Percentiles rank a stretch among this genome's conserved stretches.
These are phyloP conservation scores for Gardenia jasminoides DNA, from an alignment of 257 asterid genomes.

Conservation along the genomic window DNA sequence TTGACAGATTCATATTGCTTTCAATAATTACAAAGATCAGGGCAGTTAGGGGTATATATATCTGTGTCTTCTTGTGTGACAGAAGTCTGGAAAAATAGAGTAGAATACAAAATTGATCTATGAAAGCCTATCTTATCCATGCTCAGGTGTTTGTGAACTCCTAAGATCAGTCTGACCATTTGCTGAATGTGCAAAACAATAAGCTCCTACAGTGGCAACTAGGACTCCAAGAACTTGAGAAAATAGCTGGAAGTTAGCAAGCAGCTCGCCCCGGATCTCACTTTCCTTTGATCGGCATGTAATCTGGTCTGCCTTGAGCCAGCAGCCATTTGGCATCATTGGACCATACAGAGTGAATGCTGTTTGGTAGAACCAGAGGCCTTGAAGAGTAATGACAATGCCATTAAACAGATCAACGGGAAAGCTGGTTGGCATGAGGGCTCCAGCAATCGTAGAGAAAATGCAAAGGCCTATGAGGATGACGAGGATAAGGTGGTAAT, in stretches of 20 bases:
- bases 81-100: slow-evolving; percentile 9
- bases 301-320: slow-evolving; percentile 48
- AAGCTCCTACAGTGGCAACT: slow-evolving; percentile 49
- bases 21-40: neutral
- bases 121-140: slow-evolving; percentile 30
- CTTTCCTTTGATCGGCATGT: slow-evolving; percentile 53
- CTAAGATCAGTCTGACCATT: slow-evolving; percentile 21
- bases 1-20: neutral
- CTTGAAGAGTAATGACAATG: slow-evolving; percentile 78
- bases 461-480: slow-evolving; percentile 82
- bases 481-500: slow-evolving; percentile 87
- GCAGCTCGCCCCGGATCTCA: slow-evolving; percentile 64
- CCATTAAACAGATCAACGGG: slow-evolving; percentile 71
- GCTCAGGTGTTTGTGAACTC: slow-evolving; percentile 25
- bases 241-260: slow-evolving; percentile 80
- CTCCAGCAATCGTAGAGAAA: slow-evolving; percentile 59
- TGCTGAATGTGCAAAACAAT: slow-evolving; percentile 44
- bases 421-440: slow-evolving; percentile 77
- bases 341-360: slow-evolving; percentile 94
- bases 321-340: slow-evolving; percentile 89
- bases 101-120: slow-evolving; percentile 15
- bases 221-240: slow-evolving; percentile 55
- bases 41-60: neutral
- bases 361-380: slow-evolving; percentile 98
- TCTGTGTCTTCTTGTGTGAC: slow-evolving; percentile 5